Conservation (phyloP, 352 stramenopile species). For the Phytophthora pluvialis region DNA sequence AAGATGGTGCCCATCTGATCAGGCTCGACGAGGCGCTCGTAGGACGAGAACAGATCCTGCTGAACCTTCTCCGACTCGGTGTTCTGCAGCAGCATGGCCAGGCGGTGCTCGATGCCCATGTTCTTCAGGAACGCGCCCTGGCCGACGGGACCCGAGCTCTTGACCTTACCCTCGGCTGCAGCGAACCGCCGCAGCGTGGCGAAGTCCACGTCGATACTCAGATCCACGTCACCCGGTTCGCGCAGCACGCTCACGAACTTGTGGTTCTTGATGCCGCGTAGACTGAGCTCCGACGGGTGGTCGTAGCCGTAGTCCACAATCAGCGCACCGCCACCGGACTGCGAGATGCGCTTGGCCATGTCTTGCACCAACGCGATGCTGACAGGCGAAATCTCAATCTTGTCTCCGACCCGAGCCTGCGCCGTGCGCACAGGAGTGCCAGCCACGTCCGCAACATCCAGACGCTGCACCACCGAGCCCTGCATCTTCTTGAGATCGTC, state of each 20-base stretch:
- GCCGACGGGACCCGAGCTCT: constrained; percentile 88
- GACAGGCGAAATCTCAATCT: constrained; percentile 95
- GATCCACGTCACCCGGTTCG: constrained; percentile 93
- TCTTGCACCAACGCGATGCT: constrained; percentile 93
- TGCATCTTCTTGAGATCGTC: constrained; percentile 39
- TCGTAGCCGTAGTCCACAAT: constrained; percentile 97
- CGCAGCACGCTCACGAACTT: constrained; percentile 93
- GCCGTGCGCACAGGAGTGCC: constrained; percentile 56
- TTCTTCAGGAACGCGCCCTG: constrained; percentile 94
- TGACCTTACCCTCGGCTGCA: constrained; percentile 57
- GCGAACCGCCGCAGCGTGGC: constrained; percentile 73
- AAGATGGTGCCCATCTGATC: constrained; percentile 96
- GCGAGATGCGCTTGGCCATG: constrained; percentile 88
- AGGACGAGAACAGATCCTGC: constrained; percentile 90
- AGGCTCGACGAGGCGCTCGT: constrained; percentile 91
- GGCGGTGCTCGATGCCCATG: constrained; percentile 95
- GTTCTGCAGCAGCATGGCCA: constrained; percentile 91
- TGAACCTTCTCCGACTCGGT: constrained; percentile 78
- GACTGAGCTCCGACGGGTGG: constrained; percentile 86
- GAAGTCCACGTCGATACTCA: constrained; percentile 93
- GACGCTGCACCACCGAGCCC: constrained; percentile 38
- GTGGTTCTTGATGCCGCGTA: constrained; percentile 95
- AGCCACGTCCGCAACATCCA: constrained; percentile 55
- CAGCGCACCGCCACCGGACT: constrained; percentile 86
- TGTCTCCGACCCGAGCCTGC: constrained; percentile 76